These are phyloP conservation scores for Garcia nutans DNA, from an alignment of 345 rosid species.

Conservation along the genomic window DNA sequence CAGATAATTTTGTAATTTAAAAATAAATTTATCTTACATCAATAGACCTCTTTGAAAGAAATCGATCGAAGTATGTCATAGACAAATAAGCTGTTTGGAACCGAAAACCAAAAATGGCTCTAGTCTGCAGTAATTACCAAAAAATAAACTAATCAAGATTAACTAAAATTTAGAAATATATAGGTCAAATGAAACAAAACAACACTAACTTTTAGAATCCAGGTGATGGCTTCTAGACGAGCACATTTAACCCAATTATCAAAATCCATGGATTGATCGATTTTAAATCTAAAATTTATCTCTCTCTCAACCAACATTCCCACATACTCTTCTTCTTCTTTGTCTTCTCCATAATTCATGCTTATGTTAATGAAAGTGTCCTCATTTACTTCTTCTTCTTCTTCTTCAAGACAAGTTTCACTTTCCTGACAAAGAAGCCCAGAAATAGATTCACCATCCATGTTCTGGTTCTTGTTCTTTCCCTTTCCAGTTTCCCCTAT, in stretches of 20 bases:
- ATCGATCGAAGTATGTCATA: conserved; percentile 55
- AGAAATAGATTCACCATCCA: conserved; percentile 31
- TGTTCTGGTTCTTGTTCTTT: conserved; percentile 1
- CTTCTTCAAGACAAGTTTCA: conserved; percentile 25
- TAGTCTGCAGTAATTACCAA: conserved; percentile 38
- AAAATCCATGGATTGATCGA: conserved; percentile 23
- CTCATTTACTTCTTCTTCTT: conserved; percentile 18
- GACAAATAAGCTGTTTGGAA: conserved; percentile 54
- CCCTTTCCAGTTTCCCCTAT: background rate
- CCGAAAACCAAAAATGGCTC: conserved; percentile 39
- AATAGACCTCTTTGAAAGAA: conserved; percentile 38
- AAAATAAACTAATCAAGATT: background rate
- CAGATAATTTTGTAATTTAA: background rate
- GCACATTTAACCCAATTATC: conserved; percentile 34
- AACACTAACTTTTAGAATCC: conserved; percentile 54
- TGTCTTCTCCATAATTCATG: conserved; percentile 10
- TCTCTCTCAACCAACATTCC: conserved; percentile 42
- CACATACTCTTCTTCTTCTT: conserved; percentile 34
- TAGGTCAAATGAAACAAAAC: background rate
- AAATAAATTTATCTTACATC: conserved; percentile 34
- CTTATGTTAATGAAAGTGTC: background rate
- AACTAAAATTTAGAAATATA: background rate
- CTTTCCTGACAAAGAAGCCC: conserved; percentile 42
- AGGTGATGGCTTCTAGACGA: conserved; percentile 46
- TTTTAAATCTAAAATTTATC: conserved; percentile 29